Evolutionary conservation across 1,284 basidiomycete genomes (phyloP).

Genomic region (Ustilago nuda): DNA sequence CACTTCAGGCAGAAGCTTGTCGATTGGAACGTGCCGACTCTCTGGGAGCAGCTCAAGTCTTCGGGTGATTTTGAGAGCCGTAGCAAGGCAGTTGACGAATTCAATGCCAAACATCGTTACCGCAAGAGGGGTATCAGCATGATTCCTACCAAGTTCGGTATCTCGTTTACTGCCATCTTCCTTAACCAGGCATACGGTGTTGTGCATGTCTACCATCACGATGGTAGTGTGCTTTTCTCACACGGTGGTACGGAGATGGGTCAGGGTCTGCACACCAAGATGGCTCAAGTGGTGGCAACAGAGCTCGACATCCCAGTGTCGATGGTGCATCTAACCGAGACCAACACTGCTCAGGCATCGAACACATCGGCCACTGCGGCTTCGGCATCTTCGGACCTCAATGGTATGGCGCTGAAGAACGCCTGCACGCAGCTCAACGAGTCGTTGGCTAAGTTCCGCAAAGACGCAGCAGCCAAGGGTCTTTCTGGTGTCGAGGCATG

Average conservation of each 20-base stretch:
- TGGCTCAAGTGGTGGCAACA: constrained; percentile 68
- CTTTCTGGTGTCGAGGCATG: constrained; percentile 49
- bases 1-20: constrained; percentile 68
- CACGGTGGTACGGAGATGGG: constrained; percentile 69
- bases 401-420: constrained; percentile 66
- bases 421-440: constrained; percentile 69
- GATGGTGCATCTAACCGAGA: constrained; percentile 61
- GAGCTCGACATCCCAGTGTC: constrained; percentile 67
- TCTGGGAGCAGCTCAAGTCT: constrained; percentile 61
- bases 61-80: constrained; percentile 62
- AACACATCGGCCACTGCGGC: constrained; percentile 69
- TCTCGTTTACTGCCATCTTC: constrained; percentile 67
- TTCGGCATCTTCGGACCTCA: constrained; percentile 56
- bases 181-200: constrained; percentile 69
- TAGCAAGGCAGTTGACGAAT: constrained; percentile 61
- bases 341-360: constrained; percentile 66
- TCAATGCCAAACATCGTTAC: constrained; percentile 67
- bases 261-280: constrained; percentile 68
- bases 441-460: constrained; percentile 55
- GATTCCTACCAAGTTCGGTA: constrained; percentile 69
- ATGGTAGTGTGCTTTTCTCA: constrained; percentile 60
- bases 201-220: constrained; percentile 68
- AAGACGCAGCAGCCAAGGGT: constrained; percentile 35
- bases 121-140: constrained; percentile 69
- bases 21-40: constrained; percentile 69